These are phyloP conservation scores for Calamus simplicifolius DNA, from an alignment of 176 grass and related monocot genomes.

Conservation along the genomic window DNA sequence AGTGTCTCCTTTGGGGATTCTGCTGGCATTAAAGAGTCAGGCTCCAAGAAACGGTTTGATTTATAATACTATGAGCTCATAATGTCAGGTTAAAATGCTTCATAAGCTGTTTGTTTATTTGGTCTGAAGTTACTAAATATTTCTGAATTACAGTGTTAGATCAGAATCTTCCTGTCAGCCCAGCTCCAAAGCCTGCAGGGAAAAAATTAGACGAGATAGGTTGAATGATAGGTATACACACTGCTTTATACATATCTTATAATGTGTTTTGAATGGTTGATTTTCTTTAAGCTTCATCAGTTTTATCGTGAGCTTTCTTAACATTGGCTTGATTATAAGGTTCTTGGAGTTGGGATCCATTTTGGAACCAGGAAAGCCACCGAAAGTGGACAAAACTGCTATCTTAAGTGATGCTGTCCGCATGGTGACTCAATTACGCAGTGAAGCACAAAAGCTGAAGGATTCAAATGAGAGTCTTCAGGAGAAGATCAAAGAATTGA, in stretches of 20 bases:
- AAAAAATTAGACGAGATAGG: conserved; percentile 87
- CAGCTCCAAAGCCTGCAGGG: conserved; percentile 87
- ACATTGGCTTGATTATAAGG: conserved; percentile 18
- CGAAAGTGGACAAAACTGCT: conserved; percentile 94
- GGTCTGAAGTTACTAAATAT: conserved; percentile 13
- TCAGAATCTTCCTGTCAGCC: conserved; percentile 49
- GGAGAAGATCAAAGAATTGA: conserved; percentile 99
- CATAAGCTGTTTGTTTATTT: conserved; percentile 3
- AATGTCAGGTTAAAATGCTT: background rate
- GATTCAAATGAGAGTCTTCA: conserved; percentile 79
- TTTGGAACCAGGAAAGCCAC: conserved; percentile 74
- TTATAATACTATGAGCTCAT: conserved; percentile 4
- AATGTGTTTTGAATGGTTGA: too few relatives aligned
- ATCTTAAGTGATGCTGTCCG: conserved; percentile 87
- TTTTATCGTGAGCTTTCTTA: too few relatives aligned
- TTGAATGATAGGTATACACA: conserved; percentile 63
- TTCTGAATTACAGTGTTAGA: conserved; percentile 50
- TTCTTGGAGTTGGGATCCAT: conserved; percentile 81
- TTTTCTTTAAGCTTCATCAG: too few relatives aligned
- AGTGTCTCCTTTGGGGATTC: conserved; percentile 36
- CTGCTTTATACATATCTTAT: too few relatives aligned
- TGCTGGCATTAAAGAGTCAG: conserved; percentile 43
- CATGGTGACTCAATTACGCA: conserved; percentile 55
- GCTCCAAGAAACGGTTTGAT: conserved; percentile 77
- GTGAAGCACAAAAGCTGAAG: conserved; percentile 74